Conservation (phyloP, 345 rosid species). For the Hibiscus tridactylites region DNA sequence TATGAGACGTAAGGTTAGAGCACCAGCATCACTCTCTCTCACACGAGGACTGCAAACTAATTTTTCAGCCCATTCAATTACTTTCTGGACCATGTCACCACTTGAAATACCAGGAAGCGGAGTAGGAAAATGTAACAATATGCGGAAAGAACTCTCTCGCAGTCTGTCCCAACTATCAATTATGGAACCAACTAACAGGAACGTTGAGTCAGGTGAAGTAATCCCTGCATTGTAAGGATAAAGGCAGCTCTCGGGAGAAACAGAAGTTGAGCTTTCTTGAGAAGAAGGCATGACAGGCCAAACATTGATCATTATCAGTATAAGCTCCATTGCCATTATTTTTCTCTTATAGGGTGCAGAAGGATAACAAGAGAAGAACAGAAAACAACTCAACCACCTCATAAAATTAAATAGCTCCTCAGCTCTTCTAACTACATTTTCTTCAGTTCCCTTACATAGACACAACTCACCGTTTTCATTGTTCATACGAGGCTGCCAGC, state of each 20-base stretch:
- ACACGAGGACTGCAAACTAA: constrained; percentile 94
- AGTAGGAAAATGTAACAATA: constrained; percentile 75
- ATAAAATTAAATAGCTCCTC: constrained; percentile 68
- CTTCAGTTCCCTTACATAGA: constrained; percentile 24
- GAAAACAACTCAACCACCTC: constrained; percentile 83
- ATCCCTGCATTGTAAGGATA: constrained; percentile 58
- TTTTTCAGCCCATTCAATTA: constrained; percentile 73
- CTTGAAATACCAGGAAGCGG: constrained; percentile 88
- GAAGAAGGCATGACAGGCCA: constrained; percentile 61
- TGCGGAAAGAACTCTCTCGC: constrained; percentile 81
- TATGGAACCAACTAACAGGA: constrained; percentile 75
- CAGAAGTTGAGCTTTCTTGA: constrained; percentile 27
- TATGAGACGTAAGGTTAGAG: constrained; percentile 70
- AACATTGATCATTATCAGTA: constrained; percentile 66
- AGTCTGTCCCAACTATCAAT: constrained; percentile 97
- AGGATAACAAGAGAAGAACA: constrained; percentile 84
- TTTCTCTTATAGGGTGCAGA: constrained; percentile 94
- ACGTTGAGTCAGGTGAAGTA: constrained; percentile 68
- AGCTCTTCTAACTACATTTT: constrained; percentile 40
- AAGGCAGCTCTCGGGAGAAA: constrained; percentile 39
- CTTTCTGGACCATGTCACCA: constrained; percentile 53
- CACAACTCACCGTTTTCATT: constrained; percentile 13
- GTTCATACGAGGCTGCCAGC: constrained; percentile 48
- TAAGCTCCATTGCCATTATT: constrained; percentile 91
- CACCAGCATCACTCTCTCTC: constrained; percentile 95